Evolutionary conservation across 1,284 basidiomycete species (phyloP), one percentile per base, ranked within the genome.

Genomic region (Microbotryum intermedium): DNA sequence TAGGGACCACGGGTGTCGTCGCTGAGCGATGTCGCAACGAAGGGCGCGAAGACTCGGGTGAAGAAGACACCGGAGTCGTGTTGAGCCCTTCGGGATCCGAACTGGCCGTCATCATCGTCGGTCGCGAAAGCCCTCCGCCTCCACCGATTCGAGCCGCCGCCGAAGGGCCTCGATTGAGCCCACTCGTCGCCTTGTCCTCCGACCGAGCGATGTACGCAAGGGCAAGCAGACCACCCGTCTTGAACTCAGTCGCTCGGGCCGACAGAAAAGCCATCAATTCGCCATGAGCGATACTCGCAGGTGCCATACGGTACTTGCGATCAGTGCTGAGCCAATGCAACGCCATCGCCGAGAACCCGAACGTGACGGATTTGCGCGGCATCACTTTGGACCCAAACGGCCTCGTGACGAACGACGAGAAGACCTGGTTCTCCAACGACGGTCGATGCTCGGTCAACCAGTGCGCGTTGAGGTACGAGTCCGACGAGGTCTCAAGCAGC

Each of bases 261-360:
- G 66, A 65, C 34, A 76, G 64, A 66, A 76, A 76, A 1, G 71
- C 69, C 47, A 71, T 69, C 18, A 76, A 62, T 57, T 76, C 75
- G 51, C 72, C 73, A 56, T 76, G 74, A 4, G 75, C 74, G 44
- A 72, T 69, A 1, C 72, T 73, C 8, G 73, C 72, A 5, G 72
- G 61, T 0, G 69, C 67, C 13, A 66, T 63, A 9, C 58, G 60
- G 28, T 55, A 65, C 58, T 71, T 72, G 23, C 66, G 58, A 9
- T 72, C 71, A 8, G 72, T 74, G 48, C 72, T 71, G 20, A 70
- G 69, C 74, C 74, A 76, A 55, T 76, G 75, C 61, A 76, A 57
- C 48, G 73, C 71, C 75, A 76, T 76, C 44, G 74, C 63, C 45
- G 70, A 72, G 59, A 75, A 71, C 3, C 75, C 75, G 13, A 75